Conservation (phyloP, 441 rosid species). For the Populus hybrid region DNA sequence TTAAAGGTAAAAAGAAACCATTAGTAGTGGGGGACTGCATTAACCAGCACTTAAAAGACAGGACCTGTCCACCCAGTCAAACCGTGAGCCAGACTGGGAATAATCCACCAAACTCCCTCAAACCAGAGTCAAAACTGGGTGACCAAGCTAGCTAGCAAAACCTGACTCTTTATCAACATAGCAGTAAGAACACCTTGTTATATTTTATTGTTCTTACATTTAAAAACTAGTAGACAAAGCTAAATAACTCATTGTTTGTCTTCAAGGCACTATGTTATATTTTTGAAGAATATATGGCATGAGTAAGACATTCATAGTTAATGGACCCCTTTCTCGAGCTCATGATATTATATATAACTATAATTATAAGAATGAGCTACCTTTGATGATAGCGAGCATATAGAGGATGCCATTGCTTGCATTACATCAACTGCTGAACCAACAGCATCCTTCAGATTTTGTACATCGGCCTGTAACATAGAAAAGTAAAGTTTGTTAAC, state of each 20-base stretch:
- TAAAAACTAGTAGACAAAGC: neutral
- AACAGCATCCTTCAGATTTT: conserved; percentile 67
- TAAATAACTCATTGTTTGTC: neutral
- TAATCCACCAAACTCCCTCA: neutral
- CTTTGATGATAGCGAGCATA: conserved; percentile 59
- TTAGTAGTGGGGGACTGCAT: neutral
- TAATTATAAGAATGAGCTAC: conserved; percentile 31
- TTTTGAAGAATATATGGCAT: neutral
- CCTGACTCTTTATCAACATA: neutral
- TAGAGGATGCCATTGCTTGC: conserved; percentile 81
- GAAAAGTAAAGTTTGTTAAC: conserved; percentile 10
- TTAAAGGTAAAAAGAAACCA: too few species aligned
- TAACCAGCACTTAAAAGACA: neutral
- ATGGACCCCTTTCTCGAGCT: neutral
- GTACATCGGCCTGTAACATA: conserved; percentile 62
- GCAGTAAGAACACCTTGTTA: neutral
- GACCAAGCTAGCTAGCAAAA: neutral
- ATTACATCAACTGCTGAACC: conserved; percentile 76
- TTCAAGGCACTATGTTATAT: neutral
- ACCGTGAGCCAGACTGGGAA: neutral
- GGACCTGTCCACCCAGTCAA: neutral
- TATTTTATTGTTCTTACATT: neutral
- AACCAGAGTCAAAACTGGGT: neutral
- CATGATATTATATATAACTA: neutral
- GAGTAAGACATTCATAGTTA: neutral